phyloP scores from a whole-genome alignment of 164 flowering plant species.

The Macadamia integrifolia region DNA sequence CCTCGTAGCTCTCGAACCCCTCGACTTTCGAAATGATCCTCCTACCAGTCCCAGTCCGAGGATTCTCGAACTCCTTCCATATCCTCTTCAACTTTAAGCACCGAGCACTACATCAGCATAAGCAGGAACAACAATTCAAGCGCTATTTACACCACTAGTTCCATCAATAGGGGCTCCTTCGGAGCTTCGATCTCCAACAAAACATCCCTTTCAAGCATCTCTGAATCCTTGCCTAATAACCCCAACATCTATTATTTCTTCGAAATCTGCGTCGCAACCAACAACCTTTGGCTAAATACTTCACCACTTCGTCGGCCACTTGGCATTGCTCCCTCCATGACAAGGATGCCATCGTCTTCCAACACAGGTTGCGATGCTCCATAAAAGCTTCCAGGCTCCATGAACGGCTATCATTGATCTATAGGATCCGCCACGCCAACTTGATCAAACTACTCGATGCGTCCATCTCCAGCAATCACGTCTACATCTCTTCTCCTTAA shows the following conservation, averaged over 20 bases:
- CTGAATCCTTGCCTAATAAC: slow-evolving; percentile 28
- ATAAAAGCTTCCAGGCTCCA: slow-evolving; percentile 28
- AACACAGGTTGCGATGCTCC: slow-evolving; percentile 48
- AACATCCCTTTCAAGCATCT: slow-evolving; percentile 33
- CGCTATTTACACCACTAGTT: no score
- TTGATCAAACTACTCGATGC: slow-evolving; percentile 69
- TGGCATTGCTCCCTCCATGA: slow-evolving; percentile 66
- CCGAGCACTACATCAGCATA: neutral
- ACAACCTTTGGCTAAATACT: slow-evolving; percentile 35
- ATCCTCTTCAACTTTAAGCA: neutral
- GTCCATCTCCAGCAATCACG: slow-evolving; percentile 46
- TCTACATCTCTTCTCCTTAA: no score
- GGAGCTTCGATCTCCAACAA: slow-evolving; percentile 21
- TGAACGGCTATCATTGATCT: slow-evolving; percentile 36
- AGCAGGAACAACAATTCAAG: neutral
- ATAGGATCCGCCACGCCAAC: slow-evolving; percentile 57
- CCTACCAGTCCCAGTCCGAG: neutral
- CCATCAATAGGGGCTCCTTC: slow-evolving; percentile 12
- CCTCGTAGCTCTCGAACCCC: neutral
- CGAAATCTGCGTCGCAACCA: slow-evolving; percentile 49
- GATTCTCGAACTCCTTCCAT: neutral
- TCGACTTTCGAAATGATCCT: neutral
- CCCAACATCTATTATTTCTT: slow-evolving; percentile 44
- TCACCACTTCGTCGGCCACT: slow-evolving; percentile 41
- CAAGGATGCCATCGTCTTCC: slow-evolving; percentile 45